Base-by-base conservation (phyloP, 352 stramenopile genomes). In the Thraustochytrium striatum region DNA sequence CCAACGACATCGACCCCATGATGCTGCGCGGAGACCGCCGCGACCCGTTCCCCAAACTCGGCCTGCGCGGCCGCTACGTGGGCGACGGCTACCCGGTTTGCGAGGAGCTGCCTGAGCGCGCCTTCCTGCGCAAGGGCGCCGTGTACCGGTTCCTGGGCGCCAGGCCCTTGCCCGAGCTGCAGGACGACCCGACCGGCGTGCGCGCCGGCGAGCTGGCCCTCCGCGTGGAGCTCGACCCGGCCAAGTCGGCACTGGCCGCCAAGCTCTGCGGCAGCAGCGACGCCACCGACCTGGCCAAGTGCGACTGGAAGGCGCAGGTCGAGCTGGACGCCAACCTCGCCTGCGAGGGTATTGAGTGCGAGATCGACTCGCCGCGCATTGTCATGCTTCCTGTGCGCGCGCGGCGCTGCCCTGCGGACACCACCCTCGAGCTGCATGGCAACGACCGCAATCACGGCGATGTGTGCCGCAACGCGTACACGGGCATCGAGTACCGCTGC, bases 81-180 rank as follows among this genome's bases (percentile, higher is more conserved):
- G 87, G 85, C 36, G 85, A 90, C 38, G 81, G 86, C 36, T 89
- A 88, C 57, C 87, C 87, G 3, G 83, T 91, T 3, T 91, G 88
- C 62, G 43, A 47, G 50, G 85, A 91, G 73, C 58, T 89, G 11
- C 86, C 87, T 1, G 30, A 57, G 25, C 41, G 87, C 21, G 81
- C 85, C 53, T 90, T 87, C 47, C 69, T 90, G 11, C 82, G 83
- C 52, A 78, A 83, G 28, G 87, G 87, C 39, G 86, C 87, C 0
- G 82, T 32, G 21, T 89, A 84, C 55, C 32, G 58, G 3, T 61
- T 84, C n/a, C 59, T 87, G 9, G 85, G 82, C 16, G 35, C 55
- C 11, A 58, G 33, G 16, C 52, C 61, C 1, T 38, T 53, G 16
- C 82, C 82, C 1, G 57, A 78, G 25, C 52, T 73, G 39, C 43